Percentiles rank a stretch among this genome's conserved stretches.
phyloP scores from a whole-genome alignment of 305 asterid genomes.

The Rubia occidens region DNA sequence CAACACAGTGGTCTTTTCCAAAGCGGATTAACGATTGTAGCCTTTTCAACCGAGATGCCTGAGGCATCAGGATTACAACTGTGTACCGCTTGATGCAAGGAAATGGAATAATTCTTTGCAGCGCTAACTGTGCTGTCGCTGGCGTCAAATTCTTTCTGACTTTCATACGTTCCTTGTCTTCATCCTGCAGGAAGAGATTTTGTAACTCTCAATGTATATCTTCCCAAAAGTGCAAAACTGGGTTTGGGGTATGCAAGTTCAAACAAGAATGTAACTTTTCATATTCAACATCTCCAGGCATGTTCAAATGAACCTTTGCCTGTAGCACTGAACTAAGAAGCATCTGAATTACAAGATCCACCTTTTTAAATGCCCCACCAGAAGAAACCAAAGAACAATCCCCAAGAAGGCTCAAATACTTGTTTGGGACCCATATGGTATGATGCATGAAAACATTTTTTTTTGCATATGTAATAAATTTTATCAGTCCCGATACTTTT shows the following conservation, averaged over 20 bases:
- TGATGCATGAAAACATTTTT: neutral
- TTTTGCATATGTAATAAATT: too few species aligned
- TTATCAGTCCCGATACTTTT: neutral
- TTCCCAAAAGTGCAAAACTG: neutral
- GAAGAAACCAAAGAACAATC: neutral
- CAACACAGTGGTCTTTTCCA: slow-evolving; percentile 27
- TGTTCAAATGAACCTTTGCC: neutral
- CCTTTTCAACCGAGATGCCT: slow-evolving; percentile 47
- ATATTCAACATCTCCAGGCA: neutral
- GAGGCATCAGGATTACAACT: slow-evolving; percentile 89
- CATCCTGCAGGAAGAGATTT: slow-evolving; percentile 40
- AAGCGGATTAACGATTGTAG: slow-evolving; percentile 44
- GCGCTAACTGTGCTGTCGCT: slow-evolving; percentile 59
- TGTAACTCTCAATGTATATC: slow-evolving; percentile 14
- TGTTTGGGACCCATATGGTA: neutral
- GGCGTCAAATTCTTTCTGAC: slow-evolving; percentile 63
- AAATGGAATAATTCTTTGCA: slow-evolving; percentile 63
- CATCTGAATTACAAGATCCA: neutral
- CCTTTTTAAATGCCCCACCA: neutral
- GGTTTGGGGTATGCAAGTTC: neutral
- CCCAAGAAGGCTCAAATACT: neutral
- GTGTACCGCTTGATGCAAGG: slow-evolving; percentile 89
- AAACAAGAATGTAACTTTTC: neutral
- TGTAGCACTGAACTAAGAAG: neutral
- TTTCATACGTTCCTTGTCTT: slow-evolving; percentile 60